These are phyloP conservation scores for Penicillium nordicum DNA, from an alignment of 2,329 filamentous ascomycete species.

Conservation along the genomic window DNA sequence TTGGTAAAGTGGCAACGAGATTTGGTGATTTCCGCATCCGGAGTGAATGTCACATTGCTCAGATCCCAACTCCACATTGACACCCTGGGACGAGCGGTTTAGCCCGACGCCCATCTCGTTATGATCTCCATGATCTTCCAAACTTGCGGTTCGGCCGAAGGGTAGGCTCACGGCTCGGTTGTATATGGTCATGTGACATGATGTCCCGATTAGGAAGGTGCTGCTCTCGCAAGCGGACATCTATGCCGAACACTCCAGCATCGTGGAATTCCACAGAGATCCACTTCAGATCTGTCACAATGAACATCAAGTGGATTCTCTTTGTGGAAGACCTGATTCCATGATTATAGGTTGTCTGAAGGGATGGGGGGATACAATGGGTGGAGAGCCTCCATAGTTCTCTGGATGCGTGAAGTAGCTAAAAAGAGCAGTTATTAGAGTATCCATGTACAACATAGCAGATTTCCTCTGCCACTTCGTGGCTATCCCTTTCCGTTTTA, in stretches of 20 bases:
- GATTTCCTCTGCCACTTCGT: too few species aligned
- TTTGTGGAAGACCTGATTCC: not conserved
- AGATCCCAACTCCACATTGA: conserved; percentile 1
- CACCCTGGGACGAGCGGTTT: not conserved
- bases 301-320: not conserved
- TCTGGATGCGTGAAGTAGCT: not conserved
- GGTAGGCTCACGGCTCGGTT: not conserved
- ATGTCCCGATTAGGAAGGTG: conserved; percentile 13
- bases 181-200: conserved; percentile 6
- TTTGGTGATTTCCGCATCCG: conserved; percentile 23
- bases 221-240: conserved; percentile 13
- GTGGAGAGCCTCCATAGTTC: not conserved
- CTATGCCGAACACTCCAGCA: conserved; percentile 2
- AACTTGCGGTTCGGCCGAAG: not conserved
- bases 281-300: not conserved
- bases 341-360: not conserved
- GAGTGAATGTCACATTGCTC: conserved; percentile 19
- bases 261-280: conserved; percentile 7
- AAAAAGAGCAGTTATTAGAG: not conserved
- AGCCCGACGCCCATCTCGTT: not conserved
- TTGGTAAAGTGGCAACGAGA: conserved; percentile 6
- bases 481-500: too few species aligned
- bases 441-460: too few species aligned
- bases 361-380: conserved; percentile 2
- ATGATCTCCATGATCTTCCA: not conserved